phyloP scores from a whole-genome alignment of 1,139 yeast genomes.

The Arxiozyma bovina region DNA sequence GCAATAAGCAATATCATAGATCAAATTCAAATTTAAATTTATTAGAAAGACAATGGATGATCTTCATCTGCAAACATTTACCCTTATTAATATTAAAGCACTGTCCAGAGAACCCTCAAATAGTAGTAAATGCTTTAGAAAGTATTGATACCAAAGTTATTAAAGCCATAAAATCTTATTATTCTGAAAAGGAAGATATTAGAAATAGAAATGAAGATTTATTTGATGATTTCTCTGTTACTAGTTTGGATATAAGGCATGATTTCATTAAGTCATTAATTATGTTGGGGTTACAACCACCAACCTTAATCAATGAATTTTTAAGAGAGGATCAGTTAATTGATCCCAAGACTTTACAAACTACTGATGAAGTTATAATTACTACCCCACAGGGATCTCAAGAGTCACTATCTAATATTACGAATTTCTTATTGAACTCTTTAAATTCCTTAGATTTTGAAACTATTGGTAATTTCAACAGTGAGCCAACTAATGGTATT shows the following conservation, averaged over 20 bases:
- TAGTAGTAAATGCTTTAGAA: conserved; percentile 23
- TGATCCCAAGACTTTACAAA: conserved; percentile 28
- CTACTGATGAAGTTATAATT: conserved; percentile 25
- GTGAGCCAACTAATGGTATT: conserved; percentile 27
- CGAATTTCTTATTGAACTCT: conserved; percentile 32
- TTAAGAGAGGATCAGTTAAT: conserved; percentile 38
- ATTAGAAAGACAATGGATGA: conserved; percentile 28
- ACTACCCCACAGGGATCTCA: conserved; percentile 25
- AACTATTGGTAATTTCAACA: conserved; percentile 33
- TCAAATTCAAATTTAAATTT: conserved; percentile 24
- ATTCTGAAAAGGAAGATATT: conserved; percentile 27
- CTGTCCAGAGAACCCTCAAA: conserved; percentile 20
- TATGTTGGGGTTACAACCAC: conserved; percentile 36
- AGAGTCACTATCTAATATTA: conserved; percentile 22
- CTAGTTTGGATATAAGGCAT: conserved; percentile 45
- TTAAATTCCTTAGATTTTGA: conserved; percentile 47
- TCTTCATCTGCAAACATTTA: conserved; percentile 27
- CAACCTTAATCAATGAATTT: conserved; percentile 38
- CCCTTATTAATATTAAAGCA: conserved; percentile 25
- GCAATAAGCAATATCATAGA: conserved; percentile 30
- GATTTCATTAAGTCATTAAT: conserved; percentile 48
- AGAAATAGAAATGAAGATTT: conserved; percentile 30
- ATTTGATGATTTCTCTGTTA: conserved; percentile 39
- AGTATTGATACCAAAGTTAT: conserved; percentile 29
- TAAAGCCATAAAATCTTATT: conserved; percentile 28